Conservation (phyloP, 140 eudicot species). For the Cichorium intybus region DNA sequence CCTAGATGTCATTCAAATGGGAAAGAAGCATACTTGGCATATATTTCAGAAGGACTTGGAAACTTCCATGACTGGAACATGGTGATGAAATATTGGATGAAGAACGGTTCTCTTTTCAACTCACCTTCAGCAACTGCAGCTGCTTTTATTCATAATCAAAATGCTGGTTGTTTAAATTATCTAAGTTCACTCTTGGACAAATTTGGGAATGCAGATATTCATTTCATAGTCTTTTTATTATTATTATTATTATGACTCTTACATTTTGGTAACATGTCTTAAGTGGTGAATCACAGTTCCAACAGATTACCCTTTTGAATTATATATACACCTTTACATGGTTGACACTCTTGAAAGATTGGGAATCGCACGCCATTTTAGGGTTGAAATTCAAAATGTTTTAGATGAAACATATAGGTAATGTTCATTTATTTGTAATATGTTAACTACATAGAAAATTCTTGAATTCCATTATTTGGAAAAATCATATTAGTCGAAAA, state of each 20-base stretch:
- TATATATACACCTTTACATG: conserved; percentile 51
- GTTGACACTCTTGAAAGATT: conserved; percentile 67
- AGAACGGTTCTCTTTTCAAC: conserved; percentile 86
- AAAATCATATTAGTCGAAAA: conserved; percentile 24
- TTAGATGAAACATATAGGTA: conserved; percentile 83
- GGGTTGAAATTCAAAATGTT: conserved; percentile 47
- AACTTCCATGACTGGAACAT: conserved; percentile 54
- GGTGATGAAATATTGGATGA: conserved; percentile 65
- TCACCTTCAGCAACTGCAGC: conserved; percentile 88
- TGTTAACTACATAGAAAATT: too few relatives aligned
- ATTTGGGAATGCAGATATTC: too few relatives aligned
- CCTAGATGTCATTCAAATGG: too few relatives aligned
- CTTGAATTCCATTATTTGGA: background rate
- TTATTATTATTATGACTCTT: too few relatives aligned
- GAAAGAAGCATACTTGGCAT: too few relatives aligned
- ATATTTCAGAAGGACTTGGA: conserved; percentile 79
- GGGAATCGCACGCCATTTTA: too few relatives aligned
- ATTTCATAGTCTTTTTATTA: too few relatives aligned
- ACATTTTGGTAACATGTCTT: too few relatives aligned
- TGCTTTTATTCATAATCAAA: conserved; percentile 38
- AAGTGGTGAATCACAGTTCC: too few relatives aligned
- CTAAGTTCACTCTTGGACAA: conserved; percentile 45
- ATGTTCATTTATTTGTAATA: background rate
- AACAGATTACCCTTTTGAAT: conserved; percentile 62
- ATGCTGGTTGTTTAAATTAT: conserved; percentile 56